Evolutionary conservation across 192 early-diverging fungal genomes (phyloP).

Genomic region (Coemansia asiatica): DNA sequence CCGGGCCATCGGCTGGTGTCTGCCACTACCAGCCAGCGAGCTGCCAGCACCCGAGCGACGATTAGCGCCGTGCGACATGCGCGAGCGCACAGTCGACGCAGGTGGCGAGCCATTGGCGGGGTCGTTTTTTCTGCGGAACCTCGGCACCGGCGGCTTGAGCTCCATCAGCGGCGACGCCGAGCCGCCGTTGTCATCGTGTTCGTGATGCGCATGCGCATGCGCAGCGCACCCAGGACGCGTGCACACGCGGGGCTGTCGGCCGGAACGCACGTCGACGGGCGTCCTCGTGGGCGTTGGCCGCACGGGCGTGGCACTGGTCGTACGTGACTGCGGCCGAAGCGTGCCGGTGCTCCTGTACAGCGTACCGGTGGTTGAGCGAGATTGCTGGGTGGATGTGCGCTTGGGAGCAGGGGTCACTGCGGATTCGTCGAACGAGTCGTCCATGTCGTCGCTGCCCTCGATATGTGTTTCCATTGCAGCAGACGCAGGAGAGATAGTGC

Average conservation of each 20-base stretch:
- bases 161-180: slow-evolving; percentile 28
- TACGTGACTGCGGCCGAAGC: background rate
- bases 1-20: slow-evolving; percentile 2
- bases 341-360: slow-evolving; percentile 2
- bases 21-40: background rate
- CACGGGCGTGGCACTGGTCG: background rate
- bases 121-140: slow-evolving; percentile 22
- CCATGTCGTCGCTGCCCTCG: slow-evolving; percentile 1
- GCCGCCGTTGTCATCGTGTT: slow-evolving; percentile 47
- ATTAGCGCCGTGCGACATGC: background rate
- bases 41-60: background rate
- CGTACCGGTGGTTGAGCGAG: background rate
- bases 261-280: slow-evolving; percentile 40
- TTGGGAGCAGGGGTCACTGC: background rate
- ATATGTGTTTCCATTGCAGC: no score
- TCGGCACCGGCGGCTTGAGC: slow-evolving; percentile 53
- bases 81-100: background rate
- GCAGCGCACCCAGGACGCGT: slow-evolving; percentile 54
- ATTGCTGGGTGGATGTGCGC: background rate
- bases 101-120: background rate
- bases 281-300: slow-evolving; percentile 23
- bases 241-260: slow-evolving; percentile 37
- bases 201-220: slow-evolving; percentile 53
- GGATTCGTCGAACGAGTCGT: slow-evolving; percentile 1
- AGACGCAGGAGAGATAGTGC: no score